Conservation (phyloP, 2,329 filamentous ascomycete genomes). For the Aspergillus aculeatinus region DNA sequence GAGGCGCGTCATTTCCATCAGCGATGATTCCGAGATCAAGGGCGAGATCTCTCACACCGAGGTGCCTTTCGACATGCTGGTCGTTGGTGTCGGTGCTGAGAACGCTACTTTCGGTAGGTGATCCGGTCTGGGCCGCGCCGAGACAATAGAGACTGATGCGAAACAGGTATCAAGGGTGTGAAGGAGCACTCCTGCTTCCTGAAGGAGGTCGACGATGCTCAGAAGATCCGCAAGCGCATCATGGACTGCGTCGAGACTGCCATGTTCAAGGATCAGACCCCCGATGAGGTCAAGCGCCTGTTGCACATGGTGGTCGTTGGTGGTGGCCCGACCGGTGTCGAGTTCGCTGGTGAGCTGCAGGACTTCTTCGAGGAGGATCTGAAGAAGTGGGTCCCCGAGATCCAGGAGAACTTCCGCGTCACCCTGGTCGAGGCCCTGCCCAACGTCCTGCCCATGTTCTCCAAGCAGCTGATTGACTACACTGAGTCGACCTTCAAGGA, state of each 20-base stretch:
- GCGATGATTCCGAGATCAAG: conserved; percentile 90
- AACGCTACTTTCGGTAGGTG: conserved; percentile 88
- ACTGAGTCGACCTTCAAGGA: conserved; percentile 99
- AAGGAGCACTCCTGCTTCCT: conserved; percentile 95
- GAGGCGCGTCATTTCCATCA: conserved; percentile 82
- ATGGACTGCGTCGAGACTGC: conserved; percentile 99
- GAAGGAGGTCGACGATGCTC: conserved; percentile 96
- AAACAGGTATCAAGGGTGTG: conserved; percentile 78
- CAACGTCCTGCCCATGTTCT: conserved; percentile 94
- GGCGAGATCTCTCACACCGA: conserved; percentile 78
- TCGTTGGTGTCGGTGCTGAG: conserved; percentile 94
- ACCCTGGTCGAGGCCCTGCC: conserved; percentile 96
- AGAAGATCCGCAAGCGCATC: conserved; percentile 95
- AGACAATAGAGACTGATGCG: conserved; percentile 10
- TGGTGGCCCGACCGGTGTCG: conserved; percentile 93
- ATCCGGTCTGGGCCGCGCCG: neutral
- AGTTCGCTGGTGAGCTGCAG: conserved; percentile 96
- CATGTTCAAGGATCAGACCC: conserved; percentile 91
- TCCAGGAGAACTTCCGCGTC: conserved; percentile 91
- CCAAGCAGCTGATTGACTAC: conserved; percentile 98
- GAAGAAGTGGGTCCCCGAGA: conserved; percentile 96
- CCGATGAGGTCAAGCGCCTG: conserved; percentile 86
- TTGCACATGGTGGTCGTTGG: conserved; percentile 97
- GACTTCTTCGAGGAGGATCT: conserved; percentile 99
- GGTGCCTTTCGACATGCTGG: conserved; percentile 96